Percentiles rank a stretch among this genome's conserved stretches.
Conservation (phyloP, 768 basidiomycete genomes). For the Boletus vermiculosoides region DNA sequence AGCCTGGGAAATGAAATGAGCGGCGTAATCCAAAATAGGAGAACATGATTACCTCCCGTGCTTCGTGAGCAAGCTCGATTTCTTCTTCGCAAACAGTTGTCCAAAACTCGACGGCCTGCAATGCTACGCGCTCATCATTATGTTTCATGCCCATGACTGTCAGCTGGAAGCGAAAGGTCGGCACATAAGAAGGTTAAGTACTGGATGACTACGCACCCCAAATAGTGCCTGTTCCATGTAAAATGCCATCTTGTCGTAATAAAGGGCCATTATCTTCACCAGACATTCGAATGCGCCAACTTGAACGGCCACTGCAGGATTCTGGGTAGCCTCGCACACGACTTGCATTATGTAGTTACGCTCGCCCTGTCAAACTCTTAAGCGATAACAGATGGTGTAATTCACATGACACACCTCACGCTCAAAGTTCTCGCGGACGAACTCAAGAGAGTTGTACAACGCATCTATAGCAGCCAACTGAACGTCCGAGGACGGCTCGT, state of each 20-base stretch:
- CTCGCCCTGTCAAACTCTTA: slow-evolving; percentile 66
- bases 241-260: slow-evolving; percentile 98
- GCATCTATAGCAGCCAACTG: slow-evolving; percentile 93
- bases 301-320: slow-evolving; percentile 73
- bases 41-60: slow-evolving; percentile 67
- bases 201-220: slow-evolving; percentile 59
- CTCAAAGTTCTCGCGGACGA: slow-evolving; percentile 97
- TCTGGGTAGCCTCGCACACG: slow-evolving; percentile 97
- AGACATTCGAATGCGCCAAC: slow-evolving; percentile 96
- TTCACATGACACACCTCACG: slow-evolving; percentile 68
- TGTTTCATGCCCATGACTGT: slow-evolving; percentile 99
- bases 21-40: background rate
- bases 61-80: slow-evolving; percentile 86
- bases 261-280: slow-evolving; percentile 94
- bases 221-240: slow-evolving; percentile 99
- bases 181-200: slow-evolving; percentile 4
- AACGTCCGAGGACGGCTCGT: slow-evolving; percentile 88
- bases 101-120: slow-evolving; percentile 99
- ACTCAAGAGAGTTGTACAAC: slow-evolving; percentile 92
- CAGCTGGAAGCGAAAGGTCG: slow-evolving; percentile 49
- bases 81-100: slow-evolving; percentile 99
- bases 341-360: slow-evolving; percentile 99
- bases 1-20: slow-evolving; percentile 50
- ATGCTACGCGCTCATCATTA: slow-evolving; percentile 81
- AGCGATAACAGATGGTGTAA: background rate